These are phyloP conservation scores for Cladobotryum protrusum DNA, from an alignment of 2,329 filamentous ascomycete species.

Conservation along the genomic window DNA sequence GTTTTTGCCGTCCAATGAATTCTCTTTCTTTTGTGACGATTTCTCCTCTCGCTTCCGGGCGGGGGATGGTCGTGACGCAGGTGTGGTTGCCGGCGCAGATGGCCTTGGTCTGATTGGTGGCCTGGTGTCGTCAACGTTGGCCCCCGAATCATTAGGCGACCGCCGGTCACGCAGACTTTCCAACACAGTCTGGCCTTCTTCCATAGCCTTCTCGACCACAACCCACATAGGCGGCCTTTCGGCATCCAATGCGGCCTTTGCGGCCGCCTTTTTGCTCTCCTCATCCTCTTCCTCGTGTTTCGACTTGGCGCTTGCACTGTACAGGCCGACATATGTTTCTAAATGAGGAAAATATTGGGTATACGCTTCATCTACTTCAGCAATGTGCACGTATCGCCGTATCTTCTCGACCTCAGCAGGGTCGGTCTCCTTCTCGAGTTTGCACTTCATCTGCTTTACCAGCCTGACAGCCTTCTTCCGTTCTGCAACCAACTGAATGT, in stretches of 20 bases:
- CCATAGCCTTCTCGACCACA: conserved; percentile 58
- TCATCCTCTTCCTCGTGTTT: conserved; percentile 35
- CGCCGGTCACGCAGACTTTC: conserved; percentile 50
- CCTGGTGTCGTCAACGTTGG: conserved; percentile 2
- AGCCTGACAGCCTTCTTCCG: conserved; percentile 65
- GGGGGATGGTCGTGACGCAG: neutral
- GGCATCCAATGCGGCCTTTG: conserved; percentile 37
- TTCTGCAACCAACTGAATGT: conserved; percentile 38
- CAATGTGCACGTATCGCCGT: conserved; percentile 55
- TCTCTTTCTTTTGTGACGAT: conserved; percentile 14
- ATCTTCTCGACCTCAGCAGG: conserved; percentile 46
- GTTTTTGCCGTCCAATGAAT: conserved; percentile 14
- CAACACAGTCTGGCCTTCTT: conserved; percentile 46
- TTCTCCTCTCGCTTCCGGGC: conserved; percentile 14
- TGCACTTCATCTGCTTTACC: conserved; percentile 57
- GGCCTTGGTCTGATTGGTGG: conserved; percentile 8
- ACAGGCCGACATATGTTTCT: conserved; percentile 63
- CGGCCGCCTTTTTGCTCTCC: conserved; percentile 31
- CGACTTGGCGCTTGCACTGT: conserved; percentile 36
- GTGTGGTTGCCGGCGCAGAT: neutral
- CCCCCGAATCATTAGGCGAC: conserved; percentile 14
- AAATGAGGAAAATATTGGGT: conserved; percentile 65
- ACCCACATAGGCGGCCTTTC: conserved; percentile 60
- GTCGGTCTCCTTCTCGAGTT: conserved; percentile 46
- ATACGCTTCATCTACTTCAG: conserved; percentile 71